Evolutionary conservation across 2,329 filamentous ascomycete genomes (phyloP), one percentile per base, ranked within the genome.

Genomic region (Malbranchea zuffiana): DNA sequence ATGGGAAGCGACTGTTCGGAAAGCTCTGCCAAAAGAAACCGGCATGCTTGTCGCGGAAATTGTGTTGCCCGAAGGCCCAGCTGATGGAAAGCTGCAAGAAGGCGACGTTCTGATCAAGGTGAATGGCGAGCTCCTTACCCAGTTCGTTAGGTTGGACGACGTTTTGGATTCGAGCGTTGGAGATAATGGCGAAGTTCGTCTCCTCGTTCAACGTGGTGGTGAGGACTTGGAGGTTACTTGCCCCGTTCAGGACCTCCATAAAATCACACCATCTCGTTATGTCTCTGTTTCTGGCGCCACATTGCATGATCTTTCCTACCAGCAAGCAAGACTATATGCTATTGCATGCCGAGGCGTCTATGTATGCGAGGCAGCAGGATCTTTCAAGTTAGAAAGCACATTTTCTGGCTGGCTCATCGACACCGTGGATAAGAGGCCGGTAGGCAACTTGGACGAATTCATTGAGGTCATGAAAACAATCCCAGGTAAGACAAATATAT

Each of bases 1-100:
- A 35, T 92, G 85, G 78, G 90, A 98, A 65, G 80, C 82, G 24
- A 78, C 80, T 39, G 77, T 93, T 45, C 79, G 90, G 21, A 76
- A 82, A 48, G 69, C 75, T 17, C 93, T 94, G 48, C 90, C 92
- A 1, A 81, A 83, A 50, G 90, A 95, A 63, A 96, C 86, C 16
- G 92, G 90, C 53, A 87, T 98, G 84, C 74, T 98, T 18, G 88
- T 95, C 8, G 88, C 87, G 13, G 92, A 98, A 63, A 93, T 95
- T 43, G 78, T 96, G 10, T 72, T 98, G 6, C 88, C 90, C 0
- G 77, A 87, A 49, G 92, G 90, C 0, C 92, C 90, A 16, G 90
- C 82, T 1, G 75, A 93, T 53, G 68, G 71, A 38, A 88, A 92
- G 60, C 74, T 98, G 17, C 81, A 94, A 57, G 90, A 98, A 59